These are phyloP conservation scores for Pseudonitzschia multiseries DNA, from an alignment of 108 stramenopile genomes.

Conservation along the genomic window DNA sequence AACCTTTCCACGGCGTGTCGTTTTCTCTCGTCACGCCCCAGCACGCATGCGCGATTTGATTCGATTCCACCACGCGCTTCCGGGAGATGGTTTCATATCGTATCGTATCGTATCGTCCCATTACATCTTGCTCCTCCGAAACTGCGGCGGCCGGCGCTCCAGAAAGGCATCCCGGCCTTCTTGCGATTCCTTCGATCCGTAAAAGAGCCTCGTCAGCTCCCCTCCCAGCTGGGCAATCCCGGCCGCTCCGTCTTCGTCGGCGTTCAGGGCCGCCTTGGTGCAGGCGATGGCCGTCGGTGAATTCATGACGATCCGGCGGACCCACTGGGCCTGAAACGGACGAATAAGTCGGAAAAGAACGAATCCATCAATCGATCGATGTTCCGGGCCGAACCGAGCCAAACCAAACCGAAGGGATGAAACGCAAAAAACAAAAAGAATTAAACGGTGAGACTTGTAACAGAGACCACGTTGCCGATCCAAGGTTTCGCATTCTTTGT, in stretches of 20 bases:
- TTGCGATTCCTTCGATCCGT: slow-evolving; percentile 87
- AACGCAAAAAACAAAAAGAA: no score
- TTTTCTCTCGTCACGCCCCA: no score
- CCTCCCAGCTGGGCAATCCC: slow-evolving; percentile 93
- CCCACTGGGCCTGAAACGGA: slow-evolving; percentile 60
- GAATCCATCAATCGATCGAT: no score
- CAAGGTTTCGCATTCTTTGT: no score
- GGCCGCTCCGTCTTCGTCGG: slow-evolving; percentile 86
- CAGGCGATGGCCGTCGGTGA: slow-evolving; percentile 91
- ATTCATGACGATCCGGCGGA: slow-evolving; percentile 81
- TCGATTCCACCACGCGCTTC: no score
- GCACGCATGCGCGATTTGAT: no score
- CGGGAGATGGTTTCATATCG: no score
- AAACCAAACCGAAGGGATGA: neutral
- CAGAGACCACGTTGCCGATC: slow-evolving; percentile 23
- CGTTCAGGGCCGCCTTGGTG: slow-evolving; percentile 91
- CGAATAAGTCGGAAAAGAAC: neutral
- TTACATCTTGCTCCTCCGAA: slow-evolving; percentile 39
- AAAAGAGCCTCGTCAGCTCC: slow-evolving; percentile 90
- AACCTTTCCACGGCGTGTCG: no score
- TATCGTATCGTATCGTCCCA: neutral
- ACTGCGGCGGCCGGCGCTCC: slow-evolving; percentile 79
- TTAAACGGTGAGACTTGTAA: no score
- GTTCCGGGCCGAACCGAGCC: neutral
- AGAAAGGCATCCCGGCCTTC: slow-evolving; percentile 94